phyloP scores from a whole-genome alignment of 192 early-diverging fungal genomes.

The Irineochytrium annulatum region DNA sequence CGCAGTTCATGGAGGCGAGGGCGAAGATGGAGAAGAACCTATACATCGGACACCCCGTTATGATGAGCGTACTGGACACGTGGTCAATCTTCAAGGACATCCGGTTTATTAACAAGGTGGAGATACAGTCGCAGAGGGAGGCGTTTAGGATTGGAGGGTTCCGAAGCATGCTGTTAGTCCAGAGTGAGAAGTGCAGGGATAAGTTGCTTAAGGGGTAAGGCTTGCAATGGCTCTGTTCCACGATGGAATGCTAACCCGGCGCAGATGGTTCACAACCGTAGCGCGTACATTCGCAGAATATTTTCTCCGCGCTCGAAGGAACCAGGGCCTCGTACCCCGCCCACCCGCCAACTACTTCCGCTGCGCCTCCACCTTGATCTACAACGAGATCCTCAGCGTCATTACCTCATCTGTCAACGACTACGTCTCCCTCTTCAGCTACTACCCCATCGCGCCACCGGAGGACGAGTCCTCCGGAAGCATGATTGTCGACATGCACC shows the following conservation, averaged over 20 bases:
- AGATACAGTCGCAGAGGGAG: conserved; percentile 41
- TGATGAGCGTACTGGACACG: conserved; percentile 37
- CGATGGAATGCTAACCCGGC: conserved; percentile 7
- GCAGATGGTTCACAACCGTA: conserved; percentile 42
- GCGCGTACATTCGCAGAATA: conserved; percentile 35
- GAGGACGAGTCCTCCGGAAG: conserved; percentile 14
- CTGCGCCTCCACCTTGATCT: conserved; percentile 33
- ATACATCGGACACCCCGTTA: conserved; percentile 38
- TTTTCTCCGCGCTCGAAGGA: conserved; percentile 27
- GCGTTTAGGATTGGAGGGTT: conserved; percentile 47
- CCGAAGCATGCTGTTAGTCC: conserved; percentile 48
- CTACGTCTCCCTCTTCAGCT: conserved; percentile 41
- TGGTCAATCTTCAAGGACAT: conserved; percentile 37
- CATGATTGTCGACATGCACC: conserved; percentile 5
- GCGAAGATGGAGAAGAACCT: conserved; percentile 41
- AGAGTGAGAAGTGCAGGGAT: conserved; percentile 55
- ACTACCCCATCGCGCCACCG: conserved; percentile 20
- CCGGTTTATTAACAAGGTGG: conserved; percentile 43
- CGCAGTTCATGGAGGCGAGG: conserved; percentile 39
- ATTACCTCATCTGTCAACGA: conserved; percentile 35
- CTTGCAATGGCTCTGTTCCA: conserved; percentile 1
- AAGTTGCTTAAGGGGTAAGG: conserved; percentile 47
- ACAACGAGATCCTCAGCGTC: conserved; percentile 42
- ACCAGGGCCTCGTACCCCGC: not conserved
- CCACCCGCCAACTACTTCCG: conserved; percentile 35